Base-by-base conservation (phyloP, 139 green algal genomes). In the Diplosphaera chodatii region DNA sequence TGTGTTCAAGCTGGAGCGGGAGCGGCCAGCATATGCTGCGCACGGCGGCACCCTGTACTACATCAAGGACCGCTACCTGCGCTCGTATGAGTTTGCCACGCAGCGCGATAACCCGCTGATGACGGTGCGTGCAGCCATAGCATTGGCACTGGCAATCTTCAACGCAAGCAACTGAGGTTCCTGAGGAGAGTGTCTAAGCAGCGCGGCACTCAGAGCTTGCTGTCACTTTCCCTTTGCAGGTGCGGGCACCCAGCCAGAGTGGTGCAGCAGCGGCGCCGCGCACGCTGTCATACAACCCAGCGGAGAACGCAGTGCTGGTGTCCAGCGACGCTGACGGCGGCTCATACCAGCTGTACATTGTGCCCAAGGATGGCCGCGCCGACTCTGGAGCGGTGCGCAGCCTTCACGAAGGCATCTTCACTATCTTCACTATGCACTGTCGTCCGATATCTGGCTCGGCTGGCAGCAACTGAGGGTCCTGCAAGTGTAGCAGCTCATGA, bases 1-100 rank as follows among this genome's bases (percentile, higher is more conserved):
- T 41, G 96, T 99, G 40, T 99, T 99, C 87, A 99, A 99, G 89
- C 85, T 99, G 72, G 96, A 99, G 88, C 86, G 96, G 27, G 96
- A 99, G 83, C 82, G 96, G 4, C 96, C 94, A 4, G 92, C 96
- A 0, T 97, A 93, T 80, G 85, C 88, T 34, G 81, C 79, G 6
- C 87, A 98, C 77, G 83, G 84, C 31, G 78, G 76, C 71, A 88
- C 71, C 23, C 83, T 99, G 72, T 99, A 96, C 85, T 99, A 98
- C 77, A 86, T 99, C 69, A 98, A 98, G 86, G 94, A 98, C 72
- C 88, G 96, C 63, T 97, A 96, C 83, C 83, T 99, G 77, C 90
- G 96, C 66, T 86, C 77, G 15, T 98, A 92, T 73, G 96, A 99
- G 77, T 96, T 92, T 67, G 37, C 75, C 32, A 88, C 83, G 3